Conservation (phyloP, 1,139 yeast genomes). For the Candida labiduridarum region DNA sequence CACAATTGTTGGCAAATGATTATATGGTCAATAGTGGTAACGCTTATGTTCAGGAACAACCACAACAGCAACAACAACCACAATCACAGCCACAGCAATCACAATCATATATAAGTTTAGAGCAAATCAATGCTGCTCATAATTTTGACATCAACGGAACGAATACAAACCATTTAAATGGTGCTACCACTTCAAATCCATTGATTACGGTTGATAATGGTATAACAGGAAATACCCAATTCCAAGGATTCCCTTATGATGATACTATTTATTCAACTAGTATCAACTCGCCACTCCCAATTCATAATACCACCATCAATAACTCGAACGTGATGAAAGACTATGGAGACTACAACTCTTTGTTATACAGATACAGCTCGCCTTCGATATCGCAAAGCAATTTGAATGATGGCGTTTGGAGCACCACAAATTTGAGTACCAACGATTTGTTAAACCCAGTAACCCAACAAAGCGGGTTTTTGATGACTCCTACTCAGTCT, state of each 20-base stretch:
- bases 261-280: conserved; percentile 21
- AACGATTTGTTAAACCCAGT: conserved; percentile 5
- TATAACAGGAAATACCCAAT: conserved; percentile 6
- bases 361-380: conserved; percentile 20
- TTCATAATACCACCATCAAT: conserved; percentile 2
- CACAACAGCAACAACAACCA: neutral
- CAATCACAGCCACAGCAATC: conserved; percentile 9
- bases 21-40: neutral
- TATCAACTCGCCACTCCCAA: conserved; percentile 14
- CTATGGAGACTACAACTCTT: conserved; percentile 15
- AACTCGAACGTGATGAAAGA: conserved; percentile 9
- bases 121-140: conserved; percentile 17
- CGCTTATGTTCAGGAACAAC: neutral
- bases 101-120: conserved; percentile 18
- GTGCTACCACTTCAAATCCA: neutral
- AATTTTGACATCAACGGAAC: conserved; percentile 5
- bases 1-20: conserved; percentile 2
- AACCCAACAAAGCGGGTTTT: conserved; percentile 11
- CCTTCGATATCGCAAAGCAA: conserved; percentile 19
- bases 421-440: conserved; percentile 6
- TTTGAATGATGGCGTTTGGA: conserved; percentile 17
- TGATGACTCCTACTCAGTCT: conserved; percentile 16
- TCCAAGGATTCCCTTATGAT: conserved; percentile 25
- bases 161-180: conserved; percentile 3
- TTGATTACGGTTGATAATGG: conserved; percentile 3